Evolutionary conservation across 2,329 filamentous ascomycete genomes (phyloP).

Genomic region (Neoscytalidium dimidiatum): DNA sequence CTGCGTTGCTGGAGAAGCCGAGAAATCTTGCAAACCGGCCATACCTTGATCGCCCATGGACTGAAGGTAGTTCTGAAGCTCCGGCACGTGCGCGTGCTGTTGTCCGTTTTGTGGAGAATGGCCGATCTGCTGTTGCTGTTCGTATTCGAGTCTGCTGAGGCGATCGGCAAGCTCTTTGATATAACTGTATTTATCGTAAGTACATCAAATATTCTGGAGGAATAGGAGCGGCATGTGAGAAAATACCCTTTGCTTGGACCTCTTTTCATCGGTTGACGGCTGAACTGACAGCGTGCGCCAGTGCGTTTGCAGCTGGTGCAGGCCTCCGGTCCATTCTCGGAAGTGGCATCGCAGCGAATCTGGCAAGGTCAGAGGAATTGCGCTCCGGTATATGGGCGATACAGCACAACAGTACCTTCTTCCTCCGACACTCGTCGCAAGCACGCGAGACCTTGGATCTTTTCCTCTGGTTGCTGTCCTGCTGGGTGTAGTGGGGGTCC

Average conservation of each 20-base stretch:
- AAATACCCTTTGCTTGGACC: slow-evolving; percentile 43
- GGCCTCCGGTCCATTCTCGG: slow-evolving; percentile 41
- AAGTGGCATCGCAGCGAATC: slow-evolving; percentile 44
- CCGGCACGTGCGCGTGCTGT: slow-evolving; percentile 7
- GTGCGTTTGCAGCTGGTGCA: slow-evolving; percentile 44
- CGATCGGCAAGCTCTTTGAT: slow-evolving; percentile 44
- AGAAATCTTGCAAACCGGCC: slow-evolving; percentile 30
- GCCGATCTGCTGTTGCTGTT: slow-evolving; percentile 10
- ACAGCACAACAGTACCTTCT: slow-evolving; percentile 34
- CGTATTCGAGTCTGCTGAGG: slow-evolving; percentile 37
- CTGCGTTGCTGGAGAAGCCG: slow-evolving; percentile 30
- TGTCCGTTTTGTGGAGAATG: slow-evolving; percentile 16
- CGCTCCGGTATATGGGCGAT: slow-evolving; percentile 12
- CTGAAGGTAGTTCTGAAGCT: slow-evolving; percentile 17
- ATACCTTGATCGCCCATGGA: slow-evolving; percentile 29
- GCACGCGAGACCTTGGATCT: slow-evolving; percentile 43
- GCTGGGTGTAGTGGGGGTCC: slow-evolving; percentile 35
- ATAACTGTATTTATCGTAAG: slow-evolving; percentile 29
- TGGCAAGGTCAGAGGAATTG: slow-evolving; percentile 19
- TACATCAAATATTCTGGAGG: neutral
- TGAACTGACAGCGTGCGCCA: slow-evolving; percentile 42
- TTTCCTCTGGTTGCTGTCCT: slow-evolving; percentile 37
- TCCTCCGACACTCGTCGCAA: slow-evolving; percentile 44
- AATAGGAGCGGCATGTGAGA: neutral
- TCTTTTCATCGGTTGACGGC: slow-evolving; percentile 43